Evolutionary conservation across 2,329 filamentous ascomycete genomes (phyloP).

Genomic region (Xylaria arbuscula): DNA sequence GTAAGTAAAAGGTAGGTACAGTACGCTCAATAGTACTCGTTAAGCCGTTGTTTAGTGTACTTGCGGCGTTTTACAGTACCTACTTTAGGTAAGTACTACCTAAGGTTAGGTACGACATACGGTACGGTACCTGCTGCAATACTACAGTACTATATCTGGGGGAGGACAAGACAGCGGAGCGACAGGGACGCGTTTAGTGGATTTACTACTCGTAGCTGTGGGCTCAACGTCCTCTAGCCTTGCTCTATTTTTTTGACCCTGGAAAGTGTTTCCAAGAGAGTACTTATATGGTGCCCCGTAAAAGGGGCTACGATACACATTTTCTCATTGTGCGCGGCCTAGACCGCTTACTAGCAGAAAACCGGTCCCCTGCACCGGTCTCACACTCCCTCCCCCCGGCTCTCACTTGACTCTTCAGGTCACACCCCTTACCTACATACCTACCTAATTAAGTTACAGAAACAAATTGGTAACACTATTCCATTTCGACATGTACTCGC

Average conservation of each 20-base stretch:
- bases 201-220: background rate
- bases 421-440: background rate
- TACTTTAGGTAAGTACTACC: background rate
- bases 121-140: background rate
- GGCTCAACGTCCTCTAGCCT: constrained; percentile 1
- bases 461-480: background rate
- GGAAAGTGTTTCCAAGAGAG: constrained; percentile 4
- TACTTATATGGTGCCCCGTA: constrained; percentile 32
- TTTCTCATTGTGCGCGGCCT: constrained; percentile 21
- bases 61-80: background rate
- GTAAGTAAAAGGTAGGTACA: background rate
- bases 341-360: constrained; percentile 21
- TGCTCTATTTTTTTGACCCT: constrained; percentile 6
- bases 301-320: constrained; percentile 25
- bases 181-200: constrained; percentile 17
- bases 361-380: background rate
- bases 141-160: background rate
- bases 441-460: background rate
- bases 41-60: background rate
- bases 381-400: background rate
- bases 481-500: no score
- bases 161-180: constrained; percentile 8
- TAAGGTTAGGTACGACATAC: background rate
- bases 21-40: background rate
- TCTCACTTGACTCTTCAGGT: background rate